Evolutionary conservation across 768 basidiomycete species (phyloP).

Genomic region (Mycena indigotica): DNA sequence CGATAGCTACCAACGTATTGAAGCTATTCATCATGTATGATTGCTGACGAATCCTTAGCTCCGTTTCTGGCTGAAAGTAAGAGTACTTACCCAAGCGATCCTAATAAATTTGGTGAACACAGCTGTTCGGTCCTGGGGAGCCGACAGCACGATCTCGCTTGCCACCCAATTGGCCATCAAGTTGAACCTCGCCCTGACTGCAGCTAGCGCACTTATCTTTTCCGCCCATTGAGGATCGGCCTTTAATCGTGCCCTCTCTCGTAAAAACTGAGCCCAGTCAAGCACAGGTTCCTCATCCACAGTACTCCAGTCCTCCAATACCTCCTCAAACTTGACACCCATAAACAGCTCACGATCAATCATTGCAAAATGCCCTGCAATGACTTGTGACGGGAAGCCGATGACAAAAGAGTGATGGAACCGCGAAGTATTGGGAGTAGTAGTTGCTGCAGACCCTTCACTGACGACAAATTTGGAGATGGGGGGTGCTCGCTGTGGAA

Average conservation of each 20-base stretch:
- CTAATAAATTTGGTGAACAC: conserved; percentile 82
- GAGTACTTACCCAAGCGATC: conserved; percentile 71
- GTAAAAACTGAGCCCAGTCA: conserved; percentile 84
- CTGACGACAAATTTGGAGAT: conserved; percentile 42
- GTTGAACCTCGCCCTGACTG: conserved; percentile 81
- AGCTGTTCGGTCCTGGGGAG: conserved; percentile 60
- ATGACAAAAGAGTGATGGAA: conserved; percentile 74
- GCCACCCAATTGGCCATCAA: conserved; percentile 78
- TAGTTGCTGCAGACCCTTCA: too few species aligned
- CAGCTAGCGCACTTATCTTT: conserved; percentile 72
- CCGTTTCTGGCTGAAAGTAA: too few species aligned
- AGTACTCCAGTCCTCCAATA: conserved; percentile 69
- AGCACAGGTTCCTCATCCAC: conserved; percentile 67
- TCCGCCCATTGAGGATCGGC: conserved; percentile 56
- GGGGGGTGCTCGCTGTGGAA: conserved; percentile 28
- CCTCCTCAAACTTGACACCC: conserved; percentile 84
- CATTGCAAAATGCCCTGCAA: conserved; percentile 82
- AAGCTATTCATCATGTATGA: conserved; percentile 78
- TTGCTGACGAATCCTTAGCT: too few species aligned
- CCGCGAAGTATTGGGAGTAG: conserved; percentile 37
- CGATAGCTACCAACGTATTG: conserved; percentile 76
- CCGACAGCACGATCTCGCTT: conserved; percentile 80
- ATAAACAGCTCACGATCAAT: conserved; percentile 89
- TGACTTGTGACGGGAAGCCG: conserved; percentile 54
- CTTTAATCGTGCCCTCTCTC: conserved; percentile 72